Conservation (phyloP, 2,329 filamentous ascomycete species). For the Diplocarpon mali region DNA sequence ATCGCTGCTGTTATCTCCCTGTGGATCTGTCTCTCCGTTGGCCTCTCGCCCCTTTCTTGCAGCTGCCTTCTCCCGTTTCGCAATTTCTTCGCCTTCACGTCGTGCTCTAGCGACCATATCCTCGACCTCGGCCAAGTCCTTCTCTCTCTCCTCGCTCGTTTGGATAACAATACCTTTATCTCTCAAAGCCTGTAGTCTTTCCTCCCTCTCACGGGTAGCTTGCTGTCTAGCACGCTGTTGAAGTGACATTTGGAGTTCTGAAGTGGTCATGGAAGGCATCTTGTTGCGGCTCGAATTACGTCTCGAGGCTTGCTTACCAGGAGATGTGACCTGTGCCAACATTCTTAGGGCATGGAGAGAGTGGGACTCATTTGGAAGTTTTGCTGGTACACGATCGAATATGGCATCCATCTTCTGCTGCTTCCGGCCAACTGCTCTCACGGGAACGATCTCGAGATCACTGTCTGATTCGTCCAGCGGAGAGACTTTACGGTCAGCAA, state of each 20-base stretch:
- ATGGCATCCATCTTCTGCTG: conserved; percentile 44
- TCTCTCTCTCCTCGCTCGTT: conserved; percentile 76
- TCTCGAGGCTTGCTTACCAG: conserved; percentile 38
- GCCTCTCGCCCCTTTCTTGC: conserved; percentile 51
- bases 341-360: conserved; percentile 59
- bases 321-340: conserved; percentile 61
- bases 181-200: conserved; percentile 64
- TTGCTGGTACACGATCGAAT: conserved; percentile 58
- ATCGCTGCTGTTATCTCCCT: conserved; percentile 40
- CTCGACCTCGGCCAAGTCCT: conserved; percentile 73
- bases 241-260: conserved; percentile 58
- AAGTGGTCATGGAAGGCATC: conserved; percentile 51
- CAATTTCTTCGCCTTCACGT: conserved; percentile 68
- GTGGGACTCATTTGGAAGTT: conserved; percentile 49
- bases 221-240: conserved; percentile 67
- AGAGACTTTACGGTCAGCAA: conserved; percentile 28
- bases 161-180: conserved; percentile 73
- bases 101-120: conserved; percentile 79
- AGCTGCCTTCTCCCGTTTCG: conserved; percentile 62
- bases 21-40: conserved; percentile 31
- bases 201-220: conserved; percentile 64
- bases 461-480: conserved; percentile 34
- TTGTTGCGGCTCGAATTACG: conserved; percentile 31
- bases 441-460: conserved; percentile 30
- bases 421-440: conserved; percentile 28